Base-by-base conservation (phyloP, 164 flowering plant species). In the Cinnamomum micranthum region DNA sequence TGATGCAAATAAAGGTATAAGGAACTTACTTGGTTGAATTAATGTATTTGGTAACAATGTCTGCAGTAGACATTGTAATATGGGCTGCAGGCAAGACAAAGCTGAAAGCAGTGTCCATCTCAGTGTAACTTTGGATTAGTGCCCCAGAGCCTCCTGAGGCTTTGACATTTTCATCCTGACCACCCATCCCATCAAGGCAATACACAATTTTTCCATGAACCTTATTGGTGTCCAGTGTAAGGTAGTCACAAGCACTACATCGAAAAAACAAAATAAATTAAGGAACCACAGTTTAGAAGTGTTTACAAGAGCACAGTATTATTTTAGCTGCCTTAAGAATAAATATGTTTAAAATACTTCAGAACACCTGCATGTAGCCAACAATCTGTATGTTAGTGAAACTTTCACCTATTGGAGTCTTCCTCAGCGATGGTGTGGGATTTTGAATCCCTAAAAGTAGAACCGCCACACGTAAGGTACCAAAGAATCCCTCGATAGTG, bases 141-240 rank as follows among this genome's bases (percentile, higher is more conserved):
- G 76, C 69, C 27, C 97, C 95, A 9, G 71, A 80, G 0, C 90
- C 95, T 0, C 81, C 78, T 1, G 84, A 65, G 0, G 62, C 69
- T 6, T 70, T 55, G 31, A 90, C 76, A 25, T 51, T 80, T 69
- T 6, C 25, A 41, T 88, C 93, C 73, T 82, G 86, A 7, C 80
- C 80, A 2, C 27, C 9, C 2, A 9, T 4, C 19, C 89, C 91
- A 0, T 27, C 28, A 2, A 71, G n/a, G 82, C 97, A 92, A 69
- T 79, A 86, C 50, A 92, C 87, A 0, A 92, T 82, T 72, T 77
- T 87, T 6, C 92, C 93, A 73, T 79, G 82, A 80, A 91, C 92
- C 74, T 84, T 85, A 7, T 73, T 76, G 76, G 12, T 5, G 68
- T 71, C 75, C 9, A 90, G 52, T 0, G 85, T 79, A 14, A 81